Conservation (phyloP, 2,329 filamentous ascomycete genomes). For the Achaetomium macrosporum region DNA sequence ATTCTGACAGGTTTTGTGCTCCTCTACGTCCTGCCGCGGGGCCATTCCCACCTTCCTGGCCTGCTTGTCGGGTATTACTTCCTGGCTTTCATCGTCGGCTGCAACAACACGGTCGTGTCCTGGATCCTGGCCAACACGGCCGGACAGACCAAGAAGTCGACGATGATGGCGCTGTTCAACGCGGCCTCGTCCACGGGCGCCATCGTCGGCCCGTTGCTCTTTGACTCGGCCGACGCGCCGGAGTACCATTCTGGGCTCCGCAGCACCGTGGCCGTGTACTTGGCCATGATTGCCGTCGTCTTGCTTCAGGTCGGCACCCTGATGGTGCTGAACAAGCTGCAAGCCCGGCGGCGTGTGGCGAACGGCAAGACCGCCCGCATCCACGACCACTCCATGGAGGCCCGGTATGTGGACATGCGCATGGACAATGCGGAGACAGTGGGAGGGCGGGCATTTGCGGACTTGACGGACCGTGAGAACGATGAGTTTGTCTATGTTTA, state of each 20-base stretch:
- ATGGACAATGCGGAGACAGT: slow-evolving; percentile 24
- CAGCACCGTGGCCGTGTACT: slow-evolving; percentile 49
- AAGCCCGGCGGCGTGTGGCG: slow-evolving; percentile 47
- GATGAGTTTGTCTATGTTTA: slow-evolving; percentile 64
- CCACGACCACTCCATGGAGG: slow-evolving; percentile 56
- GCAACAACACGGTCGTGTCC: slow-evolving; percentile 58
- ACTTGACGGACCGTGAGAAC: slow-evolving; percentile 60
- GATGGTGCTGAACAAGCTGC: slow-evolving; percentile 50
- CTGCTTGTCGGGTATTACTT: slow-evolving; percentile 60
- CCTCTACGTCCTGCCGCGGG: slow-evolving; percentile 48
- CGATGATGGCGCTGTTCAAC: slow-evolving; percentile 59
- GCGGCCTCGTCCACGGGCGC: slow-evolving; percentile 58
- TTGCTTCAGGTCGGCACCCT: slow-evolving; percentile 50
- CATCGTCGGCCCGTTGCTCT: slow-evolving; percentile 61
- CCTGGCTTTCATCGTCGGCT: slow-evolving; percentile 59
- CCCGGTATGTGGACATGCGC: slow-evolving; percentile 37
- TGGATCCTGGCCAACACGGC: slow-evolving; percentile 67
- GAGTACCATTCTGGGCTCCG: slow-evolving; percentile 52
- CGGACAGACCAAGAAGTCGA: slow-evolving; percentile 51
- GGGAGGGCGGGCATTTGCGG: slow-evolving; percentile 49
- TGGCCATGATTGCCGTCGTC: slow-evolving; percentile 47
- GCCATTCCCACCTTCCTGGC: slow-evolving; percentile 36
- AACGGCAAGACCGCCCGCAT: slow-evolving; percentile 57
- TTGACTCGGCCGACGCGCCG: slow-evolving; percentile 52
- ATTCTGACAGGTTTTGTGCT: slow-evolving; percentile 56